These are phyloP conservation scores for Parastagonospora nodorum DNA, from an alignment of 2,329 filamentous ascomycete genomes.

Conservation along the genomic window DNA sequence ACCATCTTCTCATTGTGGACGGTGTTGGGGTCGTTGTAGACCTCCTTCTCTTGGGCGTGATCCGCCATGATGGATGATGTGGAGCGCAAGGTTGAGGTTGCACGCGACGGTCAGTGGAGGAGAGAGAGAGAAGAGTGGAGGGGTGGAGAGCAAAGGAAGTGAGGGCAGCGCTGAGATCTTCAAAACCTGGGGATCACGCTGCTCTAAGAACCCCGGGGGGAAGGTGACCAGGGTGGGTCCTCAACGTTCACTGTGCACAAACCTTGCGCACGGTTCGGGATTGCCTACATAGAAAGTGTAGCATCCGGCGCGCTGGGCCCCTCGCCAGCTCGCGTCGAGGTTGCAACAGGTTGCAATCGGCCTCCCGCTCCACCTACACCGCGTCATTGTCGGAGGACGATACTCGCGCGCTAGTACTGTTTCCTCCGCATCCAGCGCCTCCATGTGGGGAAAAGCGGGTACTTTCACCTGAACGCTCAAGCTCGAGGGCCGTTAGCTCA, in stretches of 20 bases:
- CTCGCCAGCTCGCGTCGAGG: not conserved
- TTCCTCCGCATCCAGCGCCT: conserved; percentile 7
- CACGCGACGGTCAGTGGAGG: not conserved
- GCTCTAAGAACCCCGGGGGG: conserved; percentile 2
- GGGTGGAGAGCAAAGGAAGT: not conserved
- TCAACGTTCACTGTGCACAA: conserved; percentile 2
- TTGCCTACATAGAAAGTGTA: not conserved
- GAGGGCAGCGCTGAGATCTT: not conserved
- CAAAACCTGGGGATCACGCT: conserved; percentile 1
- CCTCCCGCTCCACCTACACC: not conserved
- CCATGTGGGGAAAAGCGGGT: conserved; percentile 4
- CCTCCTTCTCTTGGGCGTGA: conserved; percentile 2
- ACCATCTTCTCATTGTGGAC: conserved; percentile 7
- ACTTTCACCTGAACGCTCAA: conserved; percentile 4
- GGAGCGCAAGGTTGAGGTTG: not conserved
- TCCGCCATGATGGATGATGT: conserved; percentile 1
- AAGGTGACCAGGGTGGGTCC: not conserved
- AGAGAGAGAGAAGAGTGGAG: not conserved
- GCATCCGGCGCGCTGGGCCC: not conserved
- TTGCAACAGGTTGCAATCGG: conserved; percentile 9
- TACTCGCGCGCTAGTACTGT: conserved; percentile 1
- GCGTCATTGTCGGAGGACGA: not conserved
- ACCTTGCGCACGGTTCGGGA: not conserved
- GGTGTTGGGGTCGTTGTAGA: conserved; percentile 2
- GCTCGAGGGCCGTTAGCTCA: conserved; percentile 4